phyloP scores from a whole-genome alignment of 257 asterid genomes.

The Jacaranda mimosifolia region DNA sequence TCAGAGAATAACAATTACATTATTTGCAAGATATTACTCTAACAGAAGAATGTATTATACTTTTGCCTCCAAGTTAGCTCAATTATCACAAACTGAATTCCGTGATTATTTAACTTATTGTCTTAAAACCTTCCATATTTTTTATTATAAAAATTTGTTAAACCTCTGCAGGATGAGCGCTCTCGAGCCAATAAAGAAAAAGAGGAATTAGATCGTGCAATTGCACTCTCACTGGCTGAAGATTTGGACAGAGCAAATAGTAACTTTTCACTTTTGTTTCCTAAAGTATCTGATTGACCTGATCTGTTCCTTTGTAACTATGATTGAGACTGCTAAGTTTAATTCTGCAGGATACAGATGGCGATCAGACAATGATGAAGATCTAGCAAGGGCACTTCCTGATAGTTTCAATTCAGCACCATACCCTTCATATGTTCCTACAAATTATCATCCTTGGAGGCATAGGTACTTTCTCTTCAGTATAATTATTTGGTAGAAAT shows the following conservation, averaged over 20 bases:
- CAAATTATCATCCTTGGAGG: slow-evolving; percentile 62
- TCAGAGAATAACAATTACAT: neutral
- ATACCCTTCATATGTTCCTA: slow-evolving; percentile 62
- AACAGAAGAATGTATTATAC: neutral
- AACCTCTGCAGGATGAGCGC: slow-evolving; percentile 75
- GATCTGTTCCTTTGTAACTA: neutral
- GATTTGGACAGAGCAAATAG: slow-evolving; percentile 75
- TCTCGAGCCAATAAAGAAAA: slow-evolving; percentile 65
- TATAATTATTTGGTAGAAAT: neutral
- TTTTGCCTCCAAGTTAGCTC: neutral
- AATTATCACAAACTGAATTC: neutral
- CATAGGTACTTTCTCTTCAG: slow-evolving; percentile 54
- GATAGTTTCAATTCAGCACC: slow-evolving; percentile 60
- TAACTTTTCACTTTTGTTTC: neutral
- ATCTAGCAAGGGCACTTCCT: slow-evolving; percentile 56
- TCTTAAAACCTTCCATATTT: neutral
- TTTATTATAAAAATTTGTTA: neutral
- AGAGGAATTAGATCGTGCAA: slow-evolving; percentile 89
- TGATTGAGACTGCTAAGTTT: neutral
- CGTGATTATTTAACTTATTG: neutral
- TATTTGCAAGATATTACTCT: neutral
- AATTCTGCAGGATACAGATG: slow-evolving; percentile 66
- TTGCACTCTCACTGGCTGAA: slow-evolving; percentile 82
- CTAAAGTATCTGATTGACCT: slow-evolving; percentile 10
- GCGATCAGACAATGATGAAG: slow-evolving; percentile 64